Conservation (phyloP, 1,139 yeast species). For the Saccharomyces hybrid region DNA sequence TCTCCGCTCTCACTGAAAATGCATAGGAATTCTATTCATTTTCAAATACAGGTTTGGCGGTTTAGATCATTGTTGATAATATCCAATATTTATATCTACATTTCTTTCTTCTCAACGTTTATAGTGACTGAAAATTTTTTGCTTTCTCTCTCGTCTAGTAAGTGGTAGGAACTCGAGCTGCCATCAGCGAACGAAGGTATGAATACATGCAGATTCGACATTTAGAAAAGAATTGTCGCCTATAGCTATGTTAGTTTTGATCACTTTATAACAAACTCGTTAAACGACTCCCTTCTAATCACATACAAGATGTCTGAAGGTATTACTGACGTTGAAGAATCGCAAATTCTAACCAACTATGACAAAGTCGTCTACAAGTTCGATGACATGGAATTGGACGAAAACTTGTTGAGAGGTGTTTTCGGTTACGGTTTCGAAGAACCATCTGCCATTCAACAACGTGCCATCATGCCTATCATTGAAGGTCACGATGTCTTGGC, state of each 20-base stretch:
- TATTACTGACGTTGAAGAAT: conserved; percentile 76
- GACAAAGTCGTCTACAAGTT: no score
- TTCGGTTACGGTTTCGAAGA: conserved; percentile 98
- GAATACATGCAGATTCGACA: not conserved
- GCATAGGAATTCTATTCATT: not conserved
- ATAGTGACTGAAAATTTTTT: conserved; percentile 21
- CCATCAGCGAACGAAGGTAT: not conserved
- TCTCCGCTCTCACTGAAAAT: not conserved
- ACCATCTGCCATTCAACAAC: no score
- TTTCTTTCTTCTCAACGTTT: conserved; percentile 3
- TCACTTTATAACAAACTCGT: not conserved
- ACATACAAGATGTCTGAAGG: conserved; percentile 35
- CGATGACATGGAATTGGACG: no score
- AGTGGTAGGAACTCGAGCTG: conserved; percentile 2
- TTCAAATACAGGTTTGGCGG: not conserved
- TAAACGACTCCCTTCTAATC: not conserved
- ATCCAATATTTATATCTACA: not conserved
- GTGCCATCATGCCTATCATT: no score
- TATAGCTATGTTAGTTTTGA: not conserved
- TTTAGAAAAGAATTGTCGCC: not conserved
- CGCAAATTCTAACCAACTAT: conserved; percentile 78
- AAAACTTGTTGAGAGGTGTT: conserved; percentile 83
- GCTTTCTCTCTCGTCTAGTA: not conserved
- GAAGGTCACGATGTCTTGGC: no score
- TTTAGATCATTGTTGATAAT: not conserved